phyloP scores from a whole-genome alignment of 371 early-diverging fungal species.

The Blakeslea trispora region DNA sequence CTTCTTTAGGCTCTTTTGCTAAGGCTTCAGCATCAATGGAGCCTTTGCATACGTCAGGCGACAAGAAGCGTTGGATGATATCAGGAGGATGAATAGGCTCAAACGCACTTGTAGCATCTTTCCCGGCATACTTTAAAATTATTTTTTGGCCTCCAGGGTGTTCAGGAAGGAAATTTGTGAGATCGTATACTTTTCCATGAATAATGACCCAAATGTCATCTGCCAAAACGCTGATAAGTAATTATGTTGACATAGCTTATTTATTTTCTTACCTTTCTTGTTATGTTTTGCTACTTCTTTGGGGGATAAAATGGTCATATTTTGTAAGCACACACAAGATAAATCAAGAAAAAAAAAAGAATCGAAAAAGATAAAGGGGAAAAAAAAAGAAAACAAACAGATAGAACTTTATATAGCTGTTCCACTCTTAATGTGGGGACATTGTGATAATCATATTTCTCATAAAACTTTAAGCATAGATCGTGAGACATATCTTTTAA shows the following conservation, averaged over 20 bases:
- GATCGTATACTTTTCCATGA: constrained; percentile 82
- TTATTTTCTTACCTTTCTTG: constrained; percentile 35
- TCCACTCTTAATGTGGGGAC: no score
- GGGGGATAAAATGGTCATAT: constrained; percentile 38
- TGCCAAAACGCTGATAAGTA: constrained; percentile 7
- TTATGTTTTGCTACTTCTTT: constrained; percentile 75
- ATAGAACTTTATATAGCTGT: not conserved
- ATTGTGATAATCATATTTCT: no score
- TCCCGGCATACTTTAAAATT: constrained; percentile 69
- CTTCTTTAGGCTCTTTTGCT: constrained; percentile 24
- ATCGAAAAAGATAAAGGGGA: no score
- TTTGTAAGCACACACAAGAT: not conserved
- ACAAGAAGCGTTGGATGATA: constrained; percentile 58
- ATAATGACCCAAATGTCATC: constrained; percentile 87
- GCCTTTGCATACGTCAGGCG: constrained; percentile 59
- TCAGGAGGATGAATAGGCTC: constrained; percentile 66
- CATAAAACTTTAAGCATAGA: no score
- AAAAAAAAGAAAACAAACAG: no score
- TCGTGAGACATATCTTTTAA: no score
- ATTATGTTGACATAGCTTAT: not conserved
- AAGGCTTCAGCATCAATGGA: constrained; percentile 41
- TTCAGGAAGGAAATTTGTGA: constrained; percentile 73
- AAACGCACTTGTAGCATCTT: constrained; percentile 85
- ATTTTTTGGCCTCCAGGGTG: constrained; percentile 73
- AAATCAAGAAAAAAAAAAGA: constrained; percentile 1